Percentiles rank a stretch among this genome's conserved stretches.
These are phyloP conservation scores for Diplocarpon rosae DNA, from an alignment of 2,329 filamentous ascomycete genomes.

Conservation along the genomic window DNA sequence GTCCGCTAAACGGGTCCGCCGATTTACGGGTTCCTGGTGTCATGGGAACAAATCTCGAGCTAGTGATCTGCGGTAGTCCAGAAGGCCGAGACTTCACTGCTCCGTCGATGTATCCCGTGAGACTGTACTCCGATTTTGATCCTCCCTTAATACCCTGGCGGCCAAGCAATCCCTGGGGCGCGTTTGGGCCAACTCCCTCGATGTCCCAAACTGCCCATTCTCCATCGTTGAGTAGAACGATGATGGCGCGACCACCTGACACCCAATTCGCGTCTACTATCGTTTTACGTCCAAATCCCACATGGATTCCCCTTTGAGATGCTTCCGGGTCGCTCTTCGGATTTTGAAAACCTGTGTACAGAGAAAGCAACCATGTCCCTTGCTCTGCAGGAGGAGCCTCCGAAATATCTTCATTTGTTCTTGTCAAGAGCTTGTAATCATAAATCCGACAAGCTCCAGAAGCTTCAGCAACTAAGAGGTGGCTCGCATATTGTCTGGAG, in stretches of 20 bases:
- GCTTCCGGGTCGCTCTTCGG: slow-evolving; percentile 13
- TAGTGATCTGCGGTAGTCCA: slow-evolving; percentile 22
- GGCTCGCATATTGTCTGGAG: slow-evolving; percentile 34
- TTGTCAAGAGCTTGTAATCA: slow-evolving; percentile 44
- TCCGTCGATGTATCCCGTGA: slow-evolving; percentile 49
- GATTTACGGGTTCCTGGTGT: slow-evolving; percentile 45
- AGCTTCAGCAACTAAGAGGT: slow-evolving; percentile 45
- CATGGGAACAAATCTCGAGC: slow-evolving; percentile 49
- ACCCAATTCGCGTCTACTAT: slow-evolving; percentile 55
- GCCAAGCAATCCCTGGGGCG: slow-evolving; percentile 32
- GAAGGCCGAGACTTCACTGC: slow-evolving; percentile 28
- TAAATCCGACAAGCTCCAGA: slow-evolving; percentile 49
- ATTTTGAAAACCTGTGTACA: slow-evolving; percentile 34
- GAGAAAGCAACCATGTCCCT: slow-evolving; percentile 53
- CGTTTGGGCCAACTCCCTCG: slow-evolving; percentile 43
- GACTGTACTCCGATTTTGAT: slow-evolving; percentile 46
- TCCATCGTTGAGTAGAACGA: slow-evolving; percentile 49
- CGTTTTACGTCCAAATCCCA: slow-evolving; percentile 40
- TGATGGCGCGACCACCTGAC: slow-evolving; percentile 45
- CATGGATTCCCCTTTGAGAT: slow-evolving; percentile 38
- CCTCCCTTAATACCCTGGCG: slow-evolving; percentile 38
- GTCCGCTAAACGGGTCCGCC: slow-evolving; percentile 21
- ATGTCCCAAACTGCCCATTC: slow-evolving; percentile 61
- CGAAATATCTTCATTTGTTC: slow-evolving; percentile 40
- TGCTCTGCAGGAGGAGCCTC: slow-evolving; percentile 32